Conservation (phyloP, 2,329 filamentous ascomycete genomes). For the Plenodomus lindquistii region DNA sequence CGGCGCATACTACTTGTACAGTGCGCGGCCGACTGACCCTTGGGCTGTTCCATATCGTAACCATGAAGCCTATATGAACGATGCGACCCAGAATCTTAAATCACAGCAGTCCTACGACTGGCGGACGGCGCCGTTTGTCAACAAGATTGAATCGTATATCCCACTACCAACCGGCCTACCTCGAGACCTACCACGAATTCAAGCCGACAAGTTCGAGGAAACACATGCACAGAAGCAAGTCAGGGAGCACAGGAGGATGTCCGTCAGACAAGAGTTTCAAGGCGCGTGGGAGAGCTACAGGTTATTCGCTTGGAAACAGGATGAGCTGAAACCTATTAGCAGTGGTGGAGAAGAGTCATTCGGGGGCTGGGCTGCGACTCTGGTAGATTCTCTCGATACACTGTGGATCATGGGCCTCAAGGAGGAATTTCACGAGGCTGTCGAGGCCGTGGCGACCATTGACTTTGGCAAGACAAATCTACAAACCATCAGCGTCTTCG, state of each 20-base stretch:
- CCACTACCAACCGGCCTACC: slow-evolving; percentile 44
- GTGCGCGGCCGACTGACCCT: slow-evolving; percentile 30
- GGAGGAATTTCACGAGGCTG: slow-evolving; percentile 53
- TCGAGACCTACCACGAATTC: slow-evolving; percentile 46
- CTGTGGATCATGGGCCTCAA: slow-evolving; percentile 55
- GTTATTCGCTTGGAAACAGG: slow-evolving; percentile 50
- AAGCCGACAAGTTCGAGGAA: slow-evolving; percentile 46
- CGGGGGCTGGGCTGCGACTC: slow-evolving; percentile 54
- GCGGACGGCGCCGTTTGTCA: slow-evolving; percentile 47
- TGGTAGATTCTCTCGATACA: slow-evolving; percentile 53
- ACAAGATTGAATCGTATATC: slow-evolving; percentile 42
- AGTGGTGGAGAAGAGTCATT: slow-evolving; percentile 47
- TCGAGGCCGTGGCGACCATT: slow-evolving; percentile 49
- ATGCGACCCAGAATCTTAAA: slow-evolving; percentile 17
- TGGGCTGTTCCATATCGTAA: slow-evolving; percentile 32
- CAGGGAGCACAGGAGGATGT: slow-evolving; percentile 38
- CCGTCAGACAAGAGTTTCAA: slow-evolving; percentile 49
- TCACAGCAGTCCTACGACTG: slow-evolving; percentile 43
- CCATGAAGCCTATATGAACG: slow-evolving; percentile 41
- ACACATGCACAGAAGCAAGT: slow-evolving; percentile 23
- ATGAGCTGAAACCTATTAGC: slow-evolving; percentile 51
- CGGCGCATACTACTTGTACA: slow-evolving; percentile 34
- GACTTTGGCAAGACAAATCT: slow-evolving; percentile 49
- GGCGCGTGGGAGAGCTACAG: slow-evolving; percentile 51
- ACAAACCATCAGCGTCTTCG: slow-evolving; percentile 54